Base-by-base conservation (phyloP, 1,139 yeast species). In the Suhomyces panamericanus region DNA sequence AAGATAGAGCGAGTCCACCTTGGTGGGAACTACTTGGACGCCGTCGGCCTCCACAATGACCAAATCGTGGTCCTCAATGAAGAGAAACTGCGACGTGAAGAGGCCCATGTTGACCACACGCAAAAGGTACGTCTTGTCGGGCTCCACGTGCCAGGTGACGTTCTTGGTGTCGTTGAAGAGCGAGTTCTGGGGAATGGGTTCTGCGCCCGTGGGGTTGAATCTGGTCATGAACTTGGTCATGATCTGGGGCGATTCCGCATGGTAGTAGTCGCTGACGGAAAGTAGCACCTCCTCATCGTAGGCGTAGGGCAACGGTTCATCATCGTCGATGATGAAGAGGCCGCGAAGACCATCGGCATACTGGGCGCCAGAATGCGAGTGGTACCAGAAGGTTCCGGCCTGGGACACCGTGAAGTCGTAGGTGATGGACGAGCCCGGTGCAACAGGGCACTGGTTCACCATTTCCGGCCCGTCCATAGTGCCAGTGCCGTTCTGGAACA, bases 131-230 rank as follows among this genome's bases (percentile, higher is more conserved):
- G 87, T 84, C 50, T 75, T 82, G 41, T 78, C 77, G 15, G 85
- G 81, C 47, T 79, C 73, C 45, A 86, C 85, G 20, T 63, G 44
- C 66, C 87, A 70, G 3, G 86, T 74, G 15, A 67, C 73, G 55
- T 82, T 81, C 44, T 77, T 74, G 11, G 86, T 73, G 50, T 85
- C 86, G 58, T 85, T 85, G 59, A 85, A 76, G 44, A 85, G 67
- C 32, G 80, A 57, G 56, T 80, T 82, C 50, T 81, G 81, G 7
- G 93, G 93, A 46, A 85, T 77, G 32, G 93, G 93, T 61, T 86
- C 95, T 32, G 87, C 89, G 44, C 95, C 95, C 1, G 91, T 85
- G 28, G 95, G 95, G 54, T 86, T 86, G 59, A 77, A 85, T 51
- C 85, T 65, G 41, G 75, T 75, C 58, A 83, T 63, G 62, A 85